These are phyloP conservation scores for Phylloporus rhodoxanthus DNA, from an alignment of 768 basidiomycete genomes.

Conservation along the genomic window DNA sequence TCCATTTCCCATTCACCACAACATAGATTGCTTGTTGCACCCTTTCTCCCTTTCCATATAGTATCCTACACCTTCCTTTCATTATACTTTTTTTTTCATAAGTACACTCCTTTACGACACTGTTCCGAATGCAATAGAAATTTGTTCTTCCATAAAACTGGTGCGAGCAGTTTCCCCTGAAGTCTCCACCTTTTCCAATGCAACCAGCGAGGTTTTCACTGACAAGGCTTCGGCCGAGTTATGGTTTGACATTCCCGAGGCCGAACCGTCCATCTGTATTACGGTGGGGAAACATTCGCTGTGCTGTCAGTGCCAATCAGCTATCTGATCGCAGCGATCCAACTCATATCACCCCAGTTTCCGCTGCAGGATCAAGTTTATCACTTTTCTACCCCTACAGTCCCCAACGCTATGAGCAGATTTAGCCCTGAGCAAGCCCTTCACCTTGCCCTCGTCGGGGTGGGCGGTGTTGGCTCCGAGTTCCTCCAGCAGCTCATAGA, in stretches of 20 bases:
- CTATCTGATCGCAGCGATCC: constrained; percentile 14
- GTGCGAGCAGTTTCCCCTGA: too few species aligned
- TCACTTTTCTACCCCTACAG: neutral
- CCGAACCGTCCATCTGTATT: too few species aligned
- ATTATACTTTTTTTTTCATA: constrained; percentile 20
- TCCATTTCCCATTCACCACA: constrained; percentile 3
- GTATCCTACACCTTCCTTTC: constrained; percentile 22
- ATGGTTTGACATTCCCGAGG: neutral
- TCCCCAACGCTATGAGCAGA: constrained; percentile 11
- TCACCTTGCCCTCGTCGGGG: constrained; percentile 76
- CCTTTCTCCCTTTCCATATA: constrained; percentile 8
- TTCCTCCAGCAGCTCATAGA: constrained; percentile 76
- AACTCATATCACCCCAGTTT: neutral
- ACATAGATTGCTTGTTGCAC: constrained; percentile 23
- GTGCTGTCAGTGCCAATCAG: constrained; percentile 2
- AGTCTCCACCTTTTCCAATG: too few species aligned
- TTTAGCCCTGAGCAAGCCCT: constrained; percentile 28
- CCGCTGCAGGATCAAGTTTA: neutral
- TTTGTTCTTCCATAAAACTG: constrained; percentile 5
- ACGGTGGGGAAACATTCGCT: too few species aligned
- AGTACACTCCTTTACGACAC: constrained; percentile 24
- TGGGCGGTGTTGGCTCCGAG: constrained; percentile 89
- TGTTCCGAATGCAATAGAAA: constrained; percentile 25
- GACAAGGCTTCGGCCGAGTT: constrained; percentile 10
- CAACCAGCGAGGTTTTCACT: neutral